Evolutionary conservation across 495 filamentous ascomycete genomes (phyloP).

Genomic region (Astrothelium macrocarpum): DNA sequence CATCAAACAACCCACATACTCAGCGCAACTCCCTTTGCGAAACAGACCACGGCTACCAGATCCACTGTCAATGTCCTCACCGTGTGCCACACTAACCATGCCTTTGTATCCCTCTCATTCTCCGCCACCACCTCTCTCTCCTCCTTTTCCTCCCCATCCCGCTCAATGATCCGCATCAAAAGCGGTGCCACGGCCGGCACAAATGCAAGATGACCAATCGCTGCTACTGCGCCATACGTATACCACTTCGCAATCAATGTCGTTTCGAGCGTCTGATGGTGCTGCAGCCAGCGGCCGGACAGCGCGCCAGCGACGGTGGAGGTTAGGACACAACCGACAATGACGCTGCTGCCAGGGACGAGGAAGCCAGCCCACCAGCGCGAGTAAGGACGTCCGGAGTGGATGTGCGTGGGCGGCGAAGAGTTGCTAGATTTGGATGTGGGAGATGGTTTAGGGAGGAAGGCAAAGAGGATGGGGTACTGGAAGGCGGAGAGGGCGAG

Average conservation of each 20-base stretch:
- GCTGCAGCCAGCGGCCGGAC: constrained; percentile 13
- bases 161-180: constrained; percentile 15
- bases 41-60: constrained; percentile 17
- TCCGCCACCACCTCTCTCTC: constrained; percentile 21
- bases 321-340: constrained; percentile 7
- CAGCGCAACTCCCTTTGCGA: constrained; percentile 16
- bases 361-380: constrained; percentile 12
- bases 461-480: constrained; percentile 15
- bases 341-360: constrained; percentile 2
- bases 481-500: constrained; percentile 19
- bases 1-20: constrained; percentile 19
- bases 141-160: constrained; percentile 11
- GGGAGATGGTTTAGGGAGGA: constrained; percentile 5
- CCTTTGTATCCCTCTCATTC: constrained; percentile 29
- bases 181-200: constrained; percentile 11
- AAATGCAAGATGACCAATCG: constrained; percentile 14
- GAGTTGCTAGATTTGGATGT: not conserved
- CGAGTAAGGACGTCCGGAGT: constrained; percentile 14
- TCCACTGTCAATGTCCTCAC: constrained; percentile 15
- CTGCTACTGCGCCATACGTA: constrained; percentile 12
- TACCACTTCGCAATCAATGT: constrained; percentile 16
- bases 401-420: not conserved
- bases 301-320: constrained; percentile 9
- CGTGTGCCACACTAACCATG: constrained; percentile 16
- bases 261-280: constrained; percentile 17